Base-by-base conservation (phyloP, 1,284 basidiomycete species). In the Austropuccinia psidii region DNA sequence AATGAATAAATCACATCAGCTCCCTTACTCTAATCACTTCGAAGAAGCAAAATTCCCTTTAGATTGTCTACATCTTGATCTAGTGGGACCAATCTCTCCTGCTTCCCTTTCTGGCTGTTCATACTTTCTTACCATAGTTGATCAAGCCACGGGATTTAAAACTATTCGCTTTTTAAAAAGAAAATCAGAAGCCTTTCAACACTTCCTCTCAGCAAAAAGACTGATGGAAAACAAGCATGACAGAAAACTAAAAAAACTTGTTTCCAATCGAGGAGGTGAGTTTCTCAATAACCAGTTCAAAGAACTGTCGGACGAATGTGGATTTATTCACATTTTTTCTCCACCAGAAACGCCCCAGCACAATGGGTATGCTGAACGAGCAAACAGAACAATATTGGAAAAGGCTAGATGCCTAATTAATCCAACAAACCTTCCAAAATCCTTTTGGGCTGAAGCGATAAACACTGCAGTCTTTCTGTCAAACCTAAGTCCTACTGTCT, bases 281-380 rank as follows among this genome's bases (percentile, higher is more conserved):
- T 80, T 78, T 73, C 54, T 73, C 7, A 75, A 74, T 4, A 74
- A 76, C 2, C 76, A 67, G 1, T 80, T 82, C 68, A 21, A 68
- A 13, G 74, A 73, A 0, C 80, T 78, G 45, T 78, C 81, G 2
- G 74, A 75, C 7, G 27, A 52, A 0, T 29, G 75, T 9, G 82
- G 82, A 11, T 83, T 81, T 4, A 54, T 72, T 33, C 77, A 75
- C 29, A 74, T 80, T 54, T 75, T 80, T 19, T 81, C 79, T 11
- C 77, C 81, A 0, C 82, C 83, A 61, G 78, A 84, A 67, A 79
- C 81, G 2, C 81, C 81, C 1, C 75, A 78, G 54, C 27, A 77
- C 72, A 83, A 81, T 76, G 73, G 82, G 76, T 75, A 78, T 47
- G 77, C 80, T 0, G 77, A 80, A 75, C 62, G 81, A 47, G 13